Evolutionary conservation across 768 basidiomycete species (phyloP), one percentile per base, ranked within the genome.

Genomic region (Postia placenta): DNA sequence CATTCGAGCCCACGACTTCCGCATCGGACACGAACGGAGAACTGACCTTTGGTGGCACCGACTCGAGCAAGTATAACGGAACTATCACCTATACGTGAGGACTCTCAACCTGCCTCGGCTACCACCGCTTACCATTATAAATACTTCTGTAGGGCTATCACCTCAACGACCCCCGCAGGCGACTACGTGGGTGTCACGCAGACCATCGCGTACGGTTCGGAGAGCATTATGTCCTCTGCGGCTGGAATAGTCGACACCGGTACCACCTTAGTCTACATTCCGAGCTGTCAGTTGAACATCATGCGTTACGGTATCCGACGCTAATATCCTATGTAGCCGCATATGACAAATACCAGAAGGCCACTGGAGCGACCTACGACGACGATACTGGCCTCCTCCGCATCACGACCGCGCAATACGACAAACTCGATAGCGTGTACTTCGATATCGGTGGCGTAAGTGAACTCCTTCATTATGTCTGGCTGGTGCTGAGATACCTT

Each of bases 171-270:
- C 0, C 61, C 61, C 14, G 51, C 61, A 0, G 49, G 27, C 11
- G 52, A 46, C 49, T 53, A 47, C 40, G 50, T 58, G 38, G 62
- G 62, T 12, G 60, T 67, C 47, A 50, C 60, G 35, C 59, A 63
- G 45, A 45, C 51, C 22, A 54, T 64, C 35, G 52, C 44, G 3
- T 60, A 55, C 19, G 64, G 62, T 20, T 42, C 52, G 12, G 45
- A 37, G 5, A 44, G 30, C 27, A 56, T 63, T 39, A 47, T 57
- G 20, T 25, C 53, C 26, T 38, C n/a, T 17, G 54, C 52, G n/a
- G 53, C 60, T 12, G 62, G 62, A n/a, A 61, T 63, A 42, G 54
- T 60, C 25, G 62, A 63, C 48, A 63, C 62, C 28, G 62, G 62
- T 11, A 61, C 58, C 26, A 58, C 60, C 6, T 54, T 63, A 22